Evolutionary conservation across 2,329 filamentous ascomycete species (phyloP).

Genomic region (Metarhizium brunneum): DNA sequence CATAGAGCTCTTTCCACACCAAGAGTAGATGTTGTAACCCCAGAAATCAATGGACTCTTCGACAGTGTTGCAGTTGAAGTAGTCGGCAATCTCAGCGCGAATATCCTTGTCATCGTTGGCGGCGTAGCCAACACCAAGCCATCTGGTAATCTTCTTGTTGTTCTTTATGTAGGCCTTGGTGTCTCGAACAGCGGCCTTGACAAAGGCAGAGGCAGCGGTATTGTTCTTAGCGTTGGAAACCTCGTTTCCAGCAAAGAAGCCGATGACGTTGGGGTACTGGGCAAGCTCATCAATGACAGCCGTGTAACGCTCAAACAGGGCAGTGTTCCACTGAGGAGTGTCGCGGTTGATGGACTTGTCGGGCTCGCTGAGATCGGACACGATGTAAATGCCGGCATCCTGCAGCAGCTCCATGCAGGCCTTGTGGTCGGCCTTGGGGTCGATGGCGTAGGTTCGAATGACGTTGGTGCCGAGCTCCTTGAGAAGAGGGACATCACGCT

Average conservation of each 20-base stretch:
- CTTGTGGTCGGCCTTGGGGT: conserved; percentile 69
- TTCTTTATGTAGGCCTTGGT: conserved; percentile 87
- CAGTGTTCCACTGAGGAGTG: conserved; percentile 67
- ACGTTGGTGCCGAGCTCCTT: conserved; percentile 75
- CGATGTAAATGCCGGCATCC: conserved; percentile 85
- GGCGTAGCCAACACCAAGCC: conserved; percentile 86
- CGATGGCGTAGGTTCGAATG: conserved; percentile 90
- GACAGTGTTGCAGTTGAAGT: conserved; percentile 80
- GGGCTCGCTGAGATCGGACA: conserved; percentile 84
- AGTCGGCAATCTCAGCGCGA: conserved; percentile 72
- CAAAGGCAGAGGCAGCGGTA: conserved; percentile 82
- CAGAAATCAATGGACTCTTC: conserved; percentile 80
- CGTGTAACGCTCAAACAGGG: conserved; percentile 73
- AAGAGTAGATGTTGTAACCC: conserved; percentile 99
- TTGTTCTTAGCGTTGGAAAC: conserved; percentile 85
- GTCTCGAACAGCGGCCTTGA: conserved; percentile 96
- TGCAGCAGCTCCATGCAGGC: conserved; percentile 78
- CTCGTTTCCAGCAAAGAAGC: conserved; percentile 98
- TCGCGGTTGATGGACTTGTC: conserved; percentile 76
- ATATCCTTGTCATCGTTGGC: conserved; percentile 87
- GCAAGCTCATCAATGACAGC: conserved; percentile 71
- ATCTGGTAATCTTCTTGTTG: conserved; percentile 70
- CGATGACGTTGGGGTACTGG: conserved; percentile 83
- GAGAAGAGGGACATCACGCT: conserved; percentile 78
- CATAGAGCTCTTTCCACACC: conserved; percentile 84